These are phyloP conservation scores for Gracilaria domingensis DNA, from an alignment of 23 red algal species.

Conservation along the genomic window DNA sequence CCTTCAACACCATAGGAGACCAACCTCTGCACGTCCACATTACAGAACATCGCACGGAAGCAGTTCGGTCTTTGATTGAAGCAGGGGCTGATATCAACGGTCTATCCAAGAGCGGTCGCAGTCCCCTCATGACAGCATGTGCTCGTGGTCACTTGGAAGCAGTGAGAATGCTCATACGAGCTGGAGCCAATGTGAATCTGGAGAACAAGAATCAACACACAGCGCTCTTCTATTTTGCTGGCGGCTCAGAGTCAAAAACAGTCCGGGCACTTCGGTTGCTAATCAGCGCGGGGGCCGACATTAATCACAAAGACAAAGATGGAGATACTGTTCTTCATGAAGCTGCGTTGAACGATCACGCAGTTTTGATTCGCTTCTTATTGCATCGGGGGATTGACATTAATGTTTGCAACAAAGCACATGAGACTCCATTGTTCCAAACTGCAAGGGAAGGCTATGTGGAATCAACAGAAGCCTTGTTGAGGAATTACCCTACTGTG, in stretches of 20 bases:
- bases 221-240: slow-evolving; percentile 19
- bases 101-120: slow-evolving; percentile 10
- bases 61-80: slow-evolving; percentile 5
- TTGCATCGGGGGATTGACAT: slow-evolving; percentile 17
- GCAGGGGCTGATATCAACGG: slow-evolving; percentile 28
- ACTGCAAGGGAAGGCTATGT: slow-evolving; percentile 28
- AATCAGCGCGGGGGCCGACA: slow-evolving; percentile 18
- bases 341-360: slow-evolving; percentile 15
- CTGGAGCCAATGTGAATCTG: slow-evolving; percentile 30
- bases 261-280: slow-evolving; percentile 16
- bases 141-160: slow-evolving; percentile 39
- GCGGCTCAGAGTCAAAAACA: slow-evolving; percentile 25
- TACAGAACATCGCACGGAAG: slow-evolving; percentile 31
- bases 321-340: slow-evolving; percentile 55
- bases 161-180: slow-evolving; percentile 44
- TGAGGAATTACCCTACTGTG: slow-evolving; percentile 3
- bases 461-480: slow-evolving; percentile 34
- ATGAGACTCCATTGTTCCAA: slow-evolving; percentile 43
- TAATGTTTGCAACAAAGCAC: slow-evolving; percentile 10
- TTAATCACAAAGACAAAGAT: slow-evolving; percentile 47
- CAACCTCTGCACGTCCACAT: slow-evolving; percentile 32
- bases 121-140: slow-evolving; percentile 34
- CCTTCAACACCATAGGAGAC: slow-evolving; percentile 32
- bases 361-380: slow-evolving; percentile 32
- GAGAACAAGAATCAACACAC: slow-evolving; percentile 19